These are phyloP conservation scores for Yamadazyma conglobata DNA, from an alignment of 1,139 yeast species.

Conservation along the genomic window DNA sequence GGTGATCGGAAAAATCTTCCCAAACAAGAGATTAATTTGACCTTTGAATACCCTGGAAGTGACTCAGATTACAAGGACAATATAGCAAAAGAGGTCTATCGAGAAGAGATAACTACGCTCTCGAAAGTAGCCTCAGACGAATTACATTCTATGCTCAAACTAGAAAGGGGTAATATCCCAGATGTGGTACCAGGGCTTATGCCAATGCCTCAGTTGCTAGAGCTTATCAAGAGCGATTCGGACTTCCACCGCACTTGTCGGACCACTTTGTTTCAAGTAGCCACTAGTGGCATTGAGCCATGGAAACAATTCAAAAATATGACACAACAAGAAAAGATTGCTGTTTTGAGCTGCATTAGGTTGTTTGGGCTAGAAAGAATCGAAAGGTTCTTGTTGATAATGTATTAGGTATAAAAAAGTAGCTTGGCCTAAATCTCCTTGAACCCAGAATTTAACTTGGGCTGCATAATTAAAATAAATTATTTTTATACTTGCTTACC, in stretches of 20 bases:
- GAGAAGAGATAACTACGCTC: conserved; percentile 17
- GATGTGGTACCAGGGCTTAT: conserved; percentile 49
- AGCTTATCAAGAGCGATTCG: conserved; percentile 11
- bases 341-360: conserved; percentile 38
- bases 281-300: conserved; percentile 11
- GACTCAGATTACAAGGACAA: conserved; percentile 12
- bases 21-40: conserved; percentile 6
- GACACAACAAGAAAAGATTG: conserved; percentile 20
- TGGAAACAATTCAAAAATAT: conserved; percentile 19
- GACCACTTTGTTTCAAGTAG: conserved; percentile 15
- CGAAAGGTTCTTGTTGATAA: conserved; percentile 20
- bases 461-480: too few species aligned
- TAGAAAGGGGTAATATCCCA: conserved; percentile 26
- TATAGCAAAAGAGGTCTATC: conserved; percentile 37
- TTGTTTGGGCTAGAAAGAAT: conserved; percentile 36
- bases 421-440: too few species aligned
- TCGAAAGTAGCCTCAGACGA: conserved; percentile 23
- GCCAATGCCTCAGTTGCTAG: conserved; percentile 43
- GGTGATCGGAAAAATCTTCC: conserved; percentile 15
- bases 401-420: conserved; percentile 5
- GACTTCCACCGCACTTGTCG: conserved; percentile 11
- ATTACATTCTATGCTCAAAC: conserved; percentile 14
- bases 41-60: conserved; percentile 6
- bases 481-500: too few species aligned
- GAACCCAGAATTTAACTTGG: too few species aligned